phyloP scores from a whole-genome alignment of 345 rosid genomes.

The Firmiana major region DNA sequence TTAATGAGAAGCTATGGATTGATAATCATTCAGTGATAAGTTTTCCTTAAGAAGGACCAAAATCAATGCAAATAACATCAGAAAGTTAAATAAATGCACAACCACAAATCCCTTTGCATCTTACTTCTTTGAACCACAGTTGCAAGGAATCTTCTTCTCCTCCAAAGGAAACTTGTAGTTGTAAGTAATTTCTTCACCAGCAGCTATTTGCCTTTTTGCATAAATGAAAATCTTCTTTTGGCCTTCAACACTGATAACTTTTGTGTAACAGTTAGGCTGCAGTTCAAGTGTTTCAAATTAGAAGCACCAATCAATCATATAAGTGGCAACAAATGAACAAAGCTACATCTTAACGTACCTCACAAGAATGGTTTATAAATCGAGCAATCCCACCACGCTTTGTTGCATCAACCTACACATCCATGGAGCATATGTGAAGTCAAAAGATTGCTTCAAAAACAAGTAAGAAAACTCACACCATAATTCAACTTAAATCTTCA shows the following conservation, averaged over 20 bases:
- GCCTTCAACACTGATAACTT: slow-evolving; percentile 90
- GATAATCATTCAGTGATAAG: background rate
- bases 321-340: slow-evolving; percentile 19
- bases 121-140: slow-evolving; percentile 94
- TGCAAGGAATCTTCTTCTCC: slow-evolving; percentile 92
- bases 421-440: slow-evolving; percentile 17
- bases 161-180: slow-evolving; percentile 98
- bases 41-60: slow-evolving; percentile 5
- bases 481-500: background rate
- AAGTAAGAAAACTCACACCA: background rate
- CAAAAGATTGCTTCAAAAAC: background rate
- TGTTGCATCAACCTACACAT: slow-evolving; percentile 87
- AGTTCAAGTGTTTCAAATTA: slow-evolving; percentile 21
- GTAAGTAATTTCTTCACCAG: slow-evolving; percentile 93
- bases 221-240: slow-evolving; percentile 92
- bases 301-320: slow-evolving; percentile 16
- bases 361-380: slow-evolving; percentile 98
- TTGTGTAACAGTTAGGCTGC: slow-evolving; percentile 98
- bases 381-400: slow-evolving; percentile 99
- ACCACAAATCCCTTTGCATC: slow-evolving; percentile 20
- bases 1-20: background rate
- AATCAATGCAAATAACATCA: slow-evolving; percentile 9
- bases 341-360: slow-evolving; percentile 44
- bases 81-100: slow-evolving; percentile 2
- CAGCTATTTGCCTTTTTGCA: slow-evolving; percentile 76